phyloP scores from a whole-genome alignment of 257 asterid genomes.

The Lavandula angustifolia region DNA sequence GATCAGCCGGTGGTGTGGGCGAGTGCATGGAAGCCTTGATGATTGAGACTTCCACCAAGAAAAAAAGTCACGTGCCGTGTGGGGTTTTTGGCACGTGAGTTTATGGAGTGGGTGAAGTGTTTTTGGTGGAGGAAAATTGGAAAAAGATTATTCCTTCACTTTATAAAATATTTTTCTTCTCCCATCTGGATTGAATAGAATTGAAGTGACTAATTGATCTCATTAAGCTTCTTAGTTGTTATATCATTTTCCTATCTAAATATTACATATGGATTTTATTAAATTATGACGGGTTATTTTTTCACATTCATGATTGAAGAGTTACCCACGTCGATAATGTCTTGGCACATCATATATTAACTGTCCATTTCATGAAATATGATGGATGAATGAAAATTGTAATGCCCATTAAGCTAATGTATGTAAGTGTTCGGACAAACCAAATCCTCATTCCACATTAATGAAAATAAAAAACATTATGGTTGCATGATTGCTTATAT shows the following conservation, averaged over 20 bases:
- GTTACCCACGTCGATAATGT: not conserved
- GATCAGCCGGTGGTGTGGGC: slow-evolving; percentile 99
- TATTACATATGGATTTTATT: not conserved
- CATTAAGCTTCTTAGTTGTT: slow-evolving; percentile 27
- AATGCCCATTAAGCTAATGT: slow-evolving; percentile 1
- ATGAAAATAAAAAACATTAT: slow-evolving; percentile 28
- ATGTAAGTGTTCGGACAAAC: slow-evolving; percentile 30
- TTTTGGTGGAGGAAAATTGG: slow-evolving; percentile 36
- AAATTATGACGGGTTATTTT: not conserved
- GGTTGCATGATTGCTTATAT: slow-evolving; percentile 25
- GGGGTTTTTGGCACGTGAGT: slow-evolving; percentile 43
- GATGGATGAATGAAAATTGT: slow-evolving; percentile 8
- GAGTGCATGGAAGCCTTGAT: slow-evolving; percentile 91
- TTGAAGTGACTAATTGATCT: slow-evolving; percentile 40
- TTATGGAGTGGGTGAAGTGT: slow-evolving; percentile 28
- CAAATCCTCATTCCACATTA: slow-evolving; percentile 31
- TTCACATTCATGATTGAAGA: not conserved
- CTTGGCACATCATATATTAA: slow-evolving; percentile 23
- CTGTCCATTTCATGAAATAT: slow-evolving; percentile 24
- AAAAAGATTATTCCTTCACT: slow-evolving; percentile 13
- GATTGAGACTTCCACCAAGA: slow-evolving; percentile 28
- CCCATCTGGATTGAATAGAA: slow-evolving; percentile 42
- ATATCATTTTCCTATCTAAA: slow-evolving; percentile 24
- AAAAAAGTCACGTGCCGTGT: slow-evolving; percentile 35
- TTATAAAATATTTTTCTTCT: not conserved